phyloP scores from a whole-genome alignment of 2,329 filamentous ascomycete species.

The Botrytis medusae region DNA sequence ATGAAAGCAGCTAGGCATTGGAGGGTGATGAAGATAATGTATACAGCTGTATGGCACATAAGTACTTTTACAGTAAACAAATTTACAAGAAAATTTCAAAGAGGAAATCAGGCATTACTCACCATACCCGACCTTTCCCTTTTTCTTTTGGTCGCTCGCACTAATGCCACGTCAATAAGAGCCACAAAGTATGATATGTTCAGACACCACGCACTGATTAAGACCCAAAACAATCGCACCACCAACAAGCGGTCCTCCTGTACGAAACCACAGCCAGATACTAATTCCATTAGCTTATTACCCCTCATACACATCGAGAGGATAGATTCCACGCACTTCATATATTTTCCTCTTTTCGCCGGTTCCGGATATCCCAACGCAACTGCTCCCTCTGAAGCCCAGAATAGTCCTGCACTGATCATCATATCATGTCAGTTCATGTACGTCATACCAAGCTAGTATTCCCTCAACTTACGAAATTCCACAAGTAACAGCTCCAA shows the following conservation, averaged over 20 bases:
- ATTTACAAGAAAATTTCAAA: too few relatives aligned
- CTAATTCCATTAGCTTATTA: neutral
- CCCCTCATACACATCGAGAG: neutral
- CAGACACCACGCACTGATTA: conserved; percentile 30
- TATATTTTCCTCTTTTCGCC: conserved; percentile 32
- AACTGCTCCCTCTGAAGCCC: conserved; percentile 45
- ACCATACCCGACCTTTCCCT: conserved; percentile 42
- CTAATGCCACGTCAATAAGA: neutral
- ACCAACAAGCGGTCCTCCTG: conserved; percentile 45
- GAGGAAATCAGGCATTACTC: neutral
- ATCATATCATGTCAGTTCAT: neutral
- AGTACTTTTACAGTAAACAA: conserved; percentile 33
- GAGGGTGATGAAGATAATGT: conserved; percentile 49
- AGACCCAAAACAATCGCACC: conserved; percentile 51
- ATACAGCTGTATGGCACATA: conserved; percentile 36
- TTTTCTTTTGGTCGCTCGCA: conserved; percentile 21
- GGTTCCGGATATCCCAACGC: conserved; percentile 43
- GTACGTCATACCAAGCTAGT: neutral
- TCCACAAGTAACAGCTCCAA: conserved; percentile 43
- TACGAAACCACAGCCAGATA: conserved; percentile 45
- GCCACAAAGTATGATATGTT: conserved; percentile 32
- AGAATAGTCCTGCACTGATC: conserved; percentile 43
- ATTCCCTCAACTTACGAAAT: conserved; percentile 26
- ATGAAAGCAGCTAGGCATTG: conserved; percentile 48
- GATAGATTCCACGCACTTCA: neutral